Base-by-base conservation (phyloP, 2,329 filamentous ascomycete genomes). In the Fusarium mundagurra region DNA sequence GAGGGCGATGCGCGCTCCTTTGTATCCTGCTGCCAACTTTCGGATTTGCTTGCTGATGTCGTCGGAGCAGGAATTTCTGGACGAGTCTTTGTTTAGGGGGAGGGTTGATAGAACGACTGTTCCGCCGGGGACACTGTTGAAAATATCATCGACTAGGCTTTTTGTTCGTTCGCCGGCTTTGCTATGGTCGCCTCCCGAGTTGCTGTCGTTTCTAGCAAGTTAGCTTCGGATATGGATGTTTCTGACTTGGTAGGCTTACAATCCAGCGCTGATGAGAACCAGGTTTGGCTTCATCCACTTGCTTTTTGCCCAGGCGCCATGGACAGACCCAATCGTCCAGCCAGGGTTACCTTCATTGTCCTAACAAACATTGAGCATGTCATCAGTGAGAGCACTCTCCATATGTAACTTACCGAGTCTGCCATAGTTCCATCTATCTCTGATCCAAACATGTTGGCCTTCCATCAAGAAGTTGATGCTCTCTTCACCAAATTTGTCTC, bases 391-490 rank as follows among this genome's bases (percentile, higher is more conserved):
- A n/a, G 8, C 31, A 24, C 31, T 24, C 41, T 8, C n/a, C 10
- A 12, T 8, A 10, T 24, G 12, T 10, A 10, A 1, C n/a, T 36
- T 17, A 64, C 61, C 5, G 55, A 48, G 13, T 64, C 61, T 33
- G 54, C 45, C 53, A 64, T 51, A 10, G 43, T 31, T 0, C 54
- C 61, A 31, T 59, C 43, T 14, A 34, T 18, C 13, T 60, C 17
- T 1, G 53, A 60, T n/a, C 61, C 54, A 18, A 60, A 38, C 61
- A 64, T 60, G 16, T 60, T 64, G 20, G 60, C 54, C 16, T 60
- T 44, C 54, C 54, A 60, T 14, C 61, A 27, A 47, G 18, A 47
- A 14, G 44, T 18, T 2, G 24, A 47, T 29, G 3, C 4, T 47
- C 0, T 18, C 7, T 12, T 7, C 8, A 14, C 18, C 12, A 9